A percentile compares a stretch with the other conserved stretches of the same genome.
Evolutionary conservation across 768 basidiomycete species (phyloP).

Genomic region (Boletus fagicola): DNA sequence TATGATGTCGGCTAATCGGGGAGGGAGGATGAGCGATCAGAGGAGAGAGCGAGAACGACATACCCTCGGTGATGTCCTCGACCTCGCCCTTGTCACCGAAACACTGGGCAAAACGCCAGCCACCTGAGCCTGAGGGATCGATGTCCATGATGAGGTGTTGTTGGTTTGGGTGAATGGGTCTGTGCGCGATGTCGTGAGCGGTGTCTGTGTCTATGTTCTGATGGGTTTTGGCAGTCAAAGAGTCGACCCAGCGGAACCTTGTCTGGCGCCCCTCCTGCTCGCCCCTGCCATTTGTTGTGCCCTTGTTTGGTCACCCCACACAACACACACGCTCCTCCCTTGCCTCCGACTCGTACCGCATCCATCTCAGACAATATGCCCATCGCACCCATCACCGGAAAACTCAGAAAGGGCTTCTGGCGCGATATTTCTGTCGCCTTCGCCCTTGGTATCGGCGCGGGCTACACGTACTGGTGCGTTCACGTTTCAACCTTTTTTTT

Average conservation of each 20-base stretch:
- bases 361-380: constrained; percentile 50
- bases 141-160: constrained; percentile 60
- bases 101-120: constrained; percentile 99
- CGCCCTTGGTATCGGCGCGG: constrained; percentile 72
- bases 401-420: constrained; percentile 90
- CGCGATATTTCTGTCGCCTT: constrained; percentile 74
- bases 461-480: constrained; percentile 82
- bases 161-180: constrained; percentile 1
- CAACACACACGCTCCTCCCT: neutral
- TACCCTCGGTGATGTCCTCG: constrained; percentile 99
- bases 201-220: constrained; percentile 11
- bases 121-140: constrained; percentile 79
- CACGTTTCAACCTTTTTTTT: constrained; percentile 1
- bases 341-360: constrained; percentile 32
- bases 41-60: constrained; percentile 23
- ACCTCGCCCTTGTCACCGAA: constrained; percentile 99
- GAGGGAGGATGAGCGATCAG: constrained; percentile 14
- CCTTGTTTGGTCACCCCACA: constrained; percentile 30
- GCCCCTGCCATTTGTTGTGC: constrained; percentile 30
- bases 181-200: constrained; percentile 10
- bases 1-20: constrained; percentile 90
- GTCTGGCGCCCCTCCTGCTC: constrained; percentile 19
- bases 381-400: constrained; percentile 90
- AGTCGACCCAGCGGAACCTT: constrained; percentile 17
- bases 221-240: constrained; percentile 14